Base-by-base conservation (phyloP, 768 basidiomycete genomes). In the Xerocomellus intermedius region DNA sequence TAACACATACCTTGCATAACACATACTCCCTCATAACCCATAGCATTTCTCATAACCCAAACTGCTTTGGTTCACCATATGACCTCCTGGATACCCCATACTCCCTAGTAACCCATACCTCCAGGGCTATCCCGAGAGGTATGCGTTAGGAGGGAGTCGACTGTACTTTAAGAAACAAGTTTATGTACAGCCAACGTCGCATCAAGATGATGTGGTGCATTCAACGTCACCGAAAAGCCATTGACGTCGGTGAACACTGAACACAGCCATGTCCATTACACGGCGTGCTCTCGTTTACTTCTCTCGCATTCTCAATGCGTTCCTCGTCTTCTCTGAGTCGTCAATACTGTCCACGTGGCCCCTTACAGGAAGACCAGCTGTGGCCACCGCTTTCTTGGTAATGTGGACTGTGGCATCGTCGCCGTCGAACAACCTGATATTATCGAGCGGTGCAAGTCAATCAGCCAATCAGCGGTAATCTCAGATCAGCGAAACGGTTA, bases 371-470 rank as follows among this genome's bases (percentile, higher is more conserved):
- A 24, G 16, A 14, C 47, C 22, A 2, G 13, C 42, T 10, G 42
- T 35, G 19, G 21, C 16, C 4, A 19, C 36, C 2, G 12, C 37
- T 17, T 33, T 19, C n/a, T 28, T 53, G 19, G 42, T 6, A 35
- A 58, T 55, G 22, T 47, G 38, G 12, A 21, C 36, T 19, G 52
- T 10, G 8, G 21, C 49, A n/a, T 57, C 51, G 9, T 39, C 14
- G 17, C 38, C 57, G 41, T 54, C 50, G 19, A 62, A 62, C 30
- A 58, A 42, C 10, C 48, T 53, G 37, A 22, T 6, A 24, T 36
- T 17, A 30, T 2, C 17, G 2, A 14, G 8, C n/a, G n/a, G 16
- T 26, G 4, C 16, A 4, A 8, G 32, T 38, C 21, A 44, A 44
- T 36, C 26, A 24, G 13, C n/a, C 39, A 21, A 42, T 38, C 36